Evolutionary conservation across 306 rosid species (phyloP).

Genomic region (Trifolium fragiferum): DNA sequence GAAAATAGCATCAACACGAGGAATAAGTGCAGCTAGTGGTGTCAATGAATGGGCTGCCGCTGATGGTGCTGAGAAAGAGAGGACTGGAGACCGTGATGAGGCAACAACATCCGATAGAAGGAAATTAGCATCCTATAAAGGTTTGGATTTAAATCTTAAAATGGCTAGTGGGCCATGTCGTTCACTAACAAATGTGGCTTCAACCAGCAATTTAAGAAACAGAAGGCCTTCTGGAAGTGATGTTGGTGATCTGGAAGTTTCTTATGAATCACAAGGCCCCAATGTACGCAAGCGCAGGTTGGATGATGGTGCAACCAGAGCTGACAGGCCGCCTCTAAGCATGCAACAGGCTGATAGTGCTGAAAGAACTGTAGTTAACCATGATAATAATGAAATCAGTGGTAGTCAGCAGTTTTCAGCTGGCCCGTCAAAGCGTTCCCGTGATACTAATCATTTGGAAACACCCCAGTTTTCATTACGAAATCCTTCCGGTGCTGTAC

Average conservation of each 20-base stretch:
- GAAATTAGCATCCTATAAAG: constrained; percentile 46
- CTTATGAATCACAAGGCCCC: constrained; percentile 89
- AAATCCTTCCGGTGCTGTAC: constrained; percentile 71
- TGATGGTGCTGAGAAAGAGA: constrained; percentile 79
- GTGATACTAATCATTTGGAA: constrained; percentile 63
- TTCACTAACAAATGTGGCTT: constrained; percentile 57
- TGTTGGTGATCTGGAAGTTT: constrained; percentile 80
- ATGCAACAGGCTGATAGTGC: constrained; percentile 80
- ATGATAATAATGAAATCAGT: constrained; percentile 78
- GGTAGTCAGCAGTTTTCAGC: constrained; percentile 69
- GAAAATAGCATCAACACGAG: constrained; percentile 88
- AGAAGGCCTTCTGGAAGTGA: constrained; percentile 83
- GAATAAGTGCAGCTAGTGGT: constrained; percentile 97
- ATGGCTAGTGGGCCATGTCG: constrained; percentile 67
- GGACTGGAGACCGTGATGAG: constrained; percentile 82
- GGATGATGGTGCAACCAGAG: constrained; percentile 63
- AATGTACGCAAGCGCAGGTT: constrained; percentile 77
- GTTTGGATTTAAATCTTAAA: constrained; percentile 76
- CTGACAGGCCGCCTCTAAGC: constrained; percentile 19
- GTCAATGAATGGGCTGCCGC: constrained; percentile 88
- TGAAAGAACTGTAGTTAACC: constrained; percentile 80
- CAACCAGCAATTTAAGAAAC: constrained; percentile 66
- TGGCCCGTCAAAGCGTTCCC: constrained; percentile 81
- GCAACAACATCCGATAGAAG: constrained; percentile 81
- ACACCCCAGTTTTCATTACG: constrained; percentile 58